Evolutionary conservation across 176 grass and related monocot genomes (phyloP).

Genomic region (Oryza meridionalis): DNA sequence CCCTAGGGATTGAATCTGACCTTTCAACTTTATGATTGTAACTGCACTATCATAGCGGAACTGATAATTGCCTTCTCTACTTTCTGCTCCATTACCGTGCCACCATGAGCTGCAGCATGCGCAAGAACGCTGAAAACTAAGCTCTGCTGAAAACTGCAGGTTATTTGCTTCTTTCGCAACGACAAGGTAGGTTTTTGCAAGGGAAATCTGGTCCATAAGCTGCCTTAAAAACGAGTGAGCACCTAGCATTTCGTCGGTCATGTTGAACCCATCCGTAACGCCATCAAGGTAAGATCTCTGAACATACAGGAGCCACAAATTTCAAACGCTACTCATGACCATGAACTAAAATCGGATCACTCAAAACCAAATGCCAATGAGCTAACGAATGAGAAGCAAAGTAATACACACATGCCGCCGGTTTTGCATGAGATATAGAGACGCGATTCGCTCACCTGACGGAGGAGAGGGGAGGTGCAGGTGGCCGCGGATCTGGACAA

Average conservation of each 20-base stretch:
- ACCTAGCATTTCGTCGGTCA: slow-evolving; percentile 83
- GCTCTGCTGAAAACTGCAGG: slow-evolving; percentile 80
- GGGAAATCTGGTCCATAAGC: slow-evolving; percentile 85
- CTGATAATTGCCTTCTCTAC: slow-evolving; percentile 71
- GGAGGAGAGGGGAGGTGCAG: slow-evolving; percentile 42
- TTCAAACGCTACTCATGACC: slow-evolving; percentile 23
- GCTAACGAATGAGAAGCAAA: background rate
- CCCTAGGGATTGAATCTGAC: slow-evolving; percentile 79
- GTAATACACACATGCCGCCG: background rate
- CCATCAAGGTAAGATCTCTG: slow-evolving; percentile 72
- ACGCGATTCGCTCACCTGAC: slow-evolving; percentile 42
- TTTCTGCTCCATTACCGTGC: slow-evolving; percentile 42
- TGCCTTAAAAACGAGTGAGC: slow-evolving; percentile 76
- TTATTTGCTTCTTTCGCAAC: slow-evolving; percentile 79
- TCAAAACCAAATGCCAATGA: background rate
- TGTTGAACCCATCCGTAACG: slow-evolving; percentile 61
- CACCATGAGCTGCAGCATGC: slow-evolving; percentile 47
- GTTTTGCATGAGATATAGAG: background rate
- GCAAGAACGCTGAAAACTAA: slow-evolving; percentile 65
- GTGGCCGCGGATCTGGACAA: slow-evolving; percentile 27
- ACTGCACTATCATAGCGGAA: slow-evolving; percentile 68
- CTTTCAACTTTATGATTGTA: slow-evolving; percentile 88
- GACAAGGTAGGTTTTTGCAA: slow-evolving; percentile 76
- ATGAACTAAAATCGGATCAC: background rate
- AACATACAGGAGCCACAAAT: slow-evolving; percentile 10